These are phyloP conservation scores for Collybia mongolica DNA, from an alignment of 768 basidiomycete genomes.

Conservation along the genomic window DNA sequence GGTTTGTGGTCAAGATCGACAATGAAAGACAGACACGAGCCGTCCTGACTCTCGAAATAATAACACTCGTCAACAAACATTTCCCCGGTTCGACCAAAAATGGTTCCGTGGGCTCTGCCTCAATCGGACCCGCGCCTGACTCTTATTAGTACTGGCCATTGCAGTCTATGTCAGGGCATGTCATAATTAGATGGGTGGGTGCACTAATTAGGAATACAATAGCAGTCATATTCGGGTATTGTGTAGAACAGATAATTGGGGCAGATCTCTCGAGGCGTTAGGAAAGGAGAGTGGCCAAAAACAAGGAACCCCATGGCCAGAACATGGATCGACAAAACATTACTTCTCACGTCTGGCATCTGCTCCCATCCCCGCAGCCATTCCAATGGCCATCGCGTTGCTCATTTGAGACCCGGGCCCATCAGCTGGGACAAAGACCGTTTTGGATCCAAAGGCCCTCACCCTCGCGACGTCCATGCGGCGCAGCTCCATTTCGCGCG, in stretches of 20 bases:
- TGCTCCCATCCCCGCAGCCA: slow-evolving; percentile 66
- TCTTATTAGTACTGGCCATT: too few species aligned
- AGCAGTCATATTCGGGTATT: too few species aligned
- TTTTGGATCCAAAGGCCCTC: slow-evolving; percentile 64
- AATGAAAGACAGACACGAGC: slow-evolving; percentile 39
- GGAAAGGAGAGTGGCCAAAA: background rate
- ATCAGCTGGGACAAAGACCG: slow-evolving; percentile 70
- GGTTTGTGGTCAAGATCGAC: slow-evolving; percentile 21
- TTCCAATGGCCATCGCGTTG: slow-evolving; percentile 60
- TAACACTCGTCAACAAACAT: slow-evolving; percentile 20
- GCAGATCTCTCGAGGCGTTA: too few species aligned
- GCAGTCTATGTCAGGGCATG: too few species aligned
- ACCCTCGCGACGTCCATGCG: slow-evolving; percentile 65
- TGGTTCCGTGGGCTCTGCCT: too few species aligned
- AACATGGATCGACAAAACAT: background rate
- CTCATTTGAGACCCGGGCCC: slow-evolving; percentile 58
- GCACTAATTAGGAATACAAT: too few species aligned
- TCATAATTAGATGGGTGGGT: too few species aligned
- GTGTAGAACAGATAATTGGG: too few species aligned
- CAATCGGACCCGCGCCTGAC: too few species aligned
- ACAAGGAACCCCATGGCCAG: background rate
- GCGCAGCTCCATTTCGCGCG: slow-evolving; percentile 73
- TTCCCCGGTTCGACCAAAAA: background rate
- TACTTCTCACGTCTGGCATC: slow-evolving; percentile 19
- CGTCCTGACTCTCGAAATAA: slow-evolving; percentile 24